Conservation (phyloP, 73 alveolate genomes). For the Tetrahymena malaccensis region DNA sequence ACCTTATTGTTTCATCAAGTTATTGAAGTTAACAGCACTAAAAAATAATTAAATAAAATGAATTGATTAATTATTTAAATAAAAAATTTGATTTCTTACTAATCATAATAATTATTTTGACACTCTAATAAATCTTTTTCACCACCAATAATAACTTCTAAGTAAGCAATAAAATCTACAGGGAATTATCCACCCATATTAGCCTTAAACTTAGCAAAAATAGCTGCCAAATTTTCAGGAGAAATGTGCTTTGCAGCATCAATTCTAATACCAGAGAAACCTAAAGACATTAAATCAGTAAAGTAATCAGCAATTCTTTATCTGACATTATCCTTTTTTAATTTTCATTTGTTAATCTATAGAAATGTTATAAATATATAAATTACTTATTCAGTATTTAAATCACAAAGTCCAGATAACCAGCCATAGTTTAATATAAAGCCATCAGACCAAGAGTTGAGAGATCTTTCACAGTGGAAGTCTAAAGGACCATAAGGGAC, state of each 20-base stretch:
- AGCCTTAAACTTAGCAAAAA: constrained; percentile 56
- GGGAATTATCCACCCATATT: constrained; percentile 86
- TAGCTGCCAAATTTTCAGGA: constrained; percentile 59
- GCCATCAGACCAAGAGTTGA: constrained; percentile 75
- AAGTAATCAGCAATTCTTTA: constrained; percentile 83
- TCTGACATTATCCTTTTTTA: constrained; percentile 49
- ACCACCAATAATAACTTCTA: constrained; percentile 86
- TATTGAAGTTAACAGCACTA: constrained; percentile 60
- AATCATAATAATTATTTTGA: constrained; percentile 59
- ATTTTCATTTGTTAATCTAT: too few relatives aligned
- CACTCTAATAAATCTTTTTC: constrained; percentile 83
- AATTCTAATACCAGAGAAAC: constrained; percentile 75
- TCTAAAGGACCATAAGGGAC: constrained; percentile 84
- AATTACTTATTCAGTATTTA: constrained; percentile 63
- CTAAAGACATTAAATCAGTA: constrained; percentile 65
- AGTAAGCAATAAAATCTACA: constrained; percentile 72
- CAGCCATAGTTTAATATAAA: constrained; percentile 69
- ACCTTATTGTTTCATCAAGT: constrained; percentile 57
- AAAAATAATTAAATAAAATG: background rate
- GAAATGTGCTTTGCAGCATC: constrained; percentile 82
- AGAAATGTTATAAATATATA: too few relatives aligned
- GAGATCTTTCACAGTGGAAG: constrained; percentile 87
- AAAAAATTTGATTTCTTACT: background rate
- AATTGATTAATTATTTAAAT: background rate
- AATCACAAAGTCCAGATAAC: constrained; percentile 71